A percentile compares a stretch with the other conserved stretches of the same genome.
phyloP scores from a whole-genome alignment of 1,139 yeast species.

The Blastobotrys elegans region DNA sequence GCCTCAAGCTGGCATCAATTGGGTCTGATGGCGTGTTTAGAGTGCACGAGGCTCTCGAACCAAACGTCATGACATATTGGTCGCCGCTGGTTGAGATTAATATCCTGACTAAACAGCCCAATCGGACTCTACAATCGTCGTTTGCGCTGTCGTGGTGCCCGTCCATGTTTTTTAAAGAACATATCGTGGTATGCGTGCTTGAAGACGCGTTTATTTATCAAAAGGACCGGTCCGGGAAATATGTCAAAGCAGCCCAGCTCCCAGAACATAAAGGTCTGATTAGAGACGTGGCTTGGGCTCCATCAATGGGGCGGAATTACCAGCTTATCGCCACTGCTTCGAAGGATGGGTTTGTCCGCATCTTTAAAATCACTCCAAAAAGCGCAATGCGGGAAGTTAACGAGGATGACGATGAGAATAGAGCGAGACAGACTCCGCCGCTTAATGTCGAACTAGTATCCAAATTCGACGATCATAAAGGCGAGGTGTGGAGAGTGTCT shows the following conservation, averaged over 20 bases:
- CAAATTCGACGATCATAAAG: conserved; percentile 68
- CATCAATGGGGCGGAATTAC: conserved; percentile 86
- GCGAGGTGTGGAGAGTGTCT: conserved; percentile 92
- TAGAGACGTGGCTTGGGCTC: conserved; percentile 94
- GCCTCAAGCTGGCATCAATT: conserved; percentile 77
- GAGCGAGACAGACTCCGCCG: conserved; percentile 17
- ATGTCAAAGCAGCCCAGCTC: conserved; percentile 42
- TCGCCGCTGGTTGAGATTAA: conserved; percentile 58
- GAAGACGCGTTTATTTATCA: conserved; percentile 82
- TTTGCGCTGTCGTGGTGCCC: conserved; percentile 94
- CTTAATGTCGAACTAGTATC: conserved; percentile 47
- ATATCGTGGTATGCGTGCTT: conserved; percentile 76
- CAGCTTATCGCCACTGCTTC: conserved; percentile 93
- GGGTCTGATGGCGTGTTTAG: conserved; percentile 88
- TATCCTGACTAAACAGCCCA: conserved; percentile 65
- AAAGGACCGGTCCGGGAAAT: conserved; percentile 41
- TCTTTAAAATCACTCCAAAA: conserved; percentile 63
- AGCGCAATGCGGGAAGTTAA: conserved; percentile 18
- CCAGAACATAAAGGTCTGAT: conserved; percentile 83
- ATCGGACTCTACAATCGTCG: conserved; percentile 78
- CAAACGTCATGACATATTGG: conserved; percentile 82
- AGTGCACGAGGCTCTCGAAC: conserved; percentile 84
- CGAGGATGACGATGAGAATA: conserved; percentile 7
- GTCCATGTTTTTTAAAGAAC: conserved; percentile 75
- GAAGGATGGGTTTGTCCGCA: conserved; percentile 86